Evolutionary conservation across 2,329 filamentous ascomycete species (phyloP).

Genomic region (Lasiodiplodia sp.): DNA sequence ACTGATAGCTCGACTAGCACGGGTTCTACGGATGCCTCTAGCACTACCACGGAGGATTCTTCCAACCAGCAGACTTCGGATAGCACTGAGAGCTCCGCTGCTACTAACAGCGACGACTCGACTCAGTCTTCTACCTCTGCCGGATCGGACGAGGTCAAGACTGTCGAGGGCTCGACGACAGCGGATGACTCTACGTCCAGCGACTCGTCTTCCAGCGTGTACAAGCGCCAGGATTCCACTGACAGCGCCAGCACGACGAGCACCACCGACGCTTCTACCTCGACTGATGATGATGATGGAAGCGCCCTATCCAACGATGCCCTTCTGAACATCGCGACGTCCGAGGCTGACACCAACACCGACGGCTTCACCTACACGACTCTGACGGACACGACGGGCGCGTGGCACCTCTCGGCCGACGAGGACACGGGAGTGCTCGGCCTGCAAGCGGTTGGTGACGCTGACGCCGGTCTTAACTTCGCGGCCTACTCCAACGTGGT

Average conservation of each 20-base stretch:
- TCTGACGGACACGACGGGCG: constrained; percentile 13
- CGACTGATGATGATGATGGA: not conserved
- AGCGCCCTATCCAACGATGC: not conserved
- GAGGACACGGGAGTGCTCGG: not conserved
- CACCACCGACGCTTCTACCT: not conserved
- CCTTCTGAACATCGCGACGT: not conserved
- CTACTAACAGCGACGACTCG: not conserved
- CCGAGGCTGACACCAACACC: not conserved
- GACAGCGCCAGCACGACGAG: not conserved
- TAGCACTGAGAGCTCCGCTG: not conserved
- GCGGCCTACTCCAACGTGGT: constrained; percentile 12
- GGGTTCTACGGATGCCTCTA: not conserved
- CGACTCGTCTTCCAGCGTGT: not conserved
- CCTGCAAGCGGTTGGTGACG: constrained; percentile 3
- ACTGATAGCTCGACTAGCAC: not conserved
- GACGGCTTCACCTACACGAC: constrained; percentile 15
- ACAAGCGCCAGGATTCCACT: not conserved
- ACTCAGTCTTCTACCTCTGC: not conserved
- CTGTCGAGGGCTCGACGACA: not conserved
- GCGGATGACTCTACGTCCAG: too few species aligned
- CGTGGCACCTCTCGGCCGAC: constrained; percentile 11
- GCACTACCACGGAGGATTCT: not conserved
- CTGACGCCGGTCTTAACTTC: constrained; percentile 4
- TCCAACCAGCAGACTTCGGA: not conserved
- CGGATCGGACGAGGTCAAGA: not conserved